Evolutionary conservation across 495 filamentous ascomycete species (phyloP).

Genomic region (Penicillium lividum): DNA sequence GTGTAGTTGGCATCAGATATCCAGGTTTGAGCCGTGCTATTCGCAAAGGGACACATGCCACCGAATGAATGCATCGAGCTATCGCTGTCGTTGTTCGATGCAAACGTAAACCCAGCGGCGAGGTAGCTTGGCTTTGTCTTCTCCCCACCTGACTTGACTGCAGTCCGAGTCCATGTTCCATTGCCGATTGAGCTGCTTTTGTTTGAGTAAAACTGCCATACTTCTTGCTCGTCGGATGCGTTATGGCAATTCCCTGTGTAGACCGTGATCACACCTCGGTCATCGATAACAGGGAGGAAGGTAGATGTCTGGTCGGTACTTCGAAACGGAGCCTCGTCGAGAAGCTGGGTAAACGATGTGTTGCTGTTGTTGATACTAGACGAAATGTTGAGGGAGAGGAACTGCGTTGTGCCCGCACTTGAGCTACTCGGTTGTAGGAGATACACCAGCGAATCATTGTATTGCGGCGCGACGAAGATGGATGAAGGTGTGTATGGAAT

Average conservation of each 20-base stretch:
- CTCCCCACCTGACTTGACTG: slow-evolving; percentile 30
- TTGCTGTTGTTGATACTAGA: slow-evolving; percentile 51
- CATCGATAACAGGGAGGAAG: slow-evolving; percentile 64
- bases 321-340: slow-evolving; percentile 67
- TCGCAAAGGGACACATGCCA: slow-evolving; percentile 76
- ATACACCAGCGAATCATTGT: slow-evolving; percentile 55
- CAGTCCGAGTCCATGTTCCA: slow-evolving; percentile 55
- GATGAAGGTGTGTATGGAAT: slow-evolving; percentile 77
- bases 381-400: slow-evolving; percentile 67
- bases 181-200: slow-evolving; percentile 41
- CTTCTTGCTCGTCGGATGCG: slow-evolving; percentile 35
- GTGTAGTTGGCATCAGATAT: slow-evolving; percentile 72
- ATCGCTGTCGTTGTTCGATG: slow-evolving; percentile 51
- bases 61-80: slow-evolving; percentile 73
- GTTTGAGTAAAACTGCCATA: slow-evolving; percentile 58
- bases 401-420: slow-evolving; percentile 39
- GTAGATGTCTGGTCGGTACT: slow-evolving; percentile 40
- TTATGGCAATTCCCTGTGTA: slow-evolving; percentile 67
- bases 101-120: slow-evolving; percentile 66
- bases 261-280: slow-evolving; percentile 65
- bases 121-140: slow-evolving; percentile 62
- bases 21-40: slow-evolving; percentile 48
- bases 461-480: slow-evolving; percentile 56
- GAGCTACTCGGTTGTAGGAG: slow-evolving; percentile 56
- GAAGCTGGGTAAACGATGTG: slow-evolving; percentile 56